Evolutionary conservation across 148 eudicot genomes (phyloP).

Genomic region (Rhododendron henanense): DNA sequence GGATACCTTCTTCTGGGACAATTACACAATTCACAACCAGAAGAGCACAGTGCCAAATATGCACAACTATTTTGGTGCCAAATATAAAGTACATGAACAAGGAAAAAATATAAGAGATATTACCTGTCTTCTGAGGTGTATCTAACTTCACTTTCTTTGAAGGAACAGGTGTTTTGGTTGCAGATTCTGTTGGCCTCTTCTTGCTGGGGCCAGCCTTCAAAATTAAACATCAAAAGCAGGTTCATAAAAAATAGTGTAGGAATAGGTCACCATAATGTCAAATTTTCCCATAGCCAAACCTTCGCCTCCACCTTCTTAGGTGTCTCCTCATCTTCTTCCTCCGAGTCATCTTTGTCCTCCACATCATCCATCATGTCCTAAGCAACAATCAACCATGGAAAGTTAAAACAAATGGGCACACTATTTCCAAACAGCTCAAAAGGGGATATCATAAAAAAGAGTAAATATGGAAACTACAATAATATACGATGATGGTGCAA

Average conservation of each 20-base stretch:
- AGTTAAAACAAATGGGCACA: neutral
- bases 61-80: neutral
- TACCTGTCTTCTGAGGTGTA: slow-evolving; percentile 53
- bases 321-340: slow-evolving; percentile 20
- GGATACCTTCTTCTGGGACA: neutral
- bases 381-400: neutral
- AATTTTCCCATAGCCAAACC: neutral
- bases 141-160: slow-evolving; percentile 44
- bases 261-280: neutral
- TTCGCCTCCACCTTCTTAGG: slow-evolving; percentile 13
- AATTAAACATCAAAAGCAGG: neutral
- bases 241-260: neutral
- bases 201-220: slow-evolving; percentile 30
- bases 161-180: slow-evolving; percentile 35
- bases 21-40: neutral
- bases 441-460: neutral
- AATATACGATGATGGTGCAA: neutral
- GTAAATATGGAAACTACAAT: neutral
- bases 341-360: slow-evolving; percentile 3
- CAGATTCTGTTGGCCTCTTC: slow-evolving; percentile 37
- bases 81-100: neutral
- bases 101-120: neutral
- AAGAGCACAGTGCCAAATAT: neutral
- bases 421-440: neutral
- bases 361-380: slow-evolving; percentile 25